These are phyloP conservation scores for Arthroderma uncinatum DNA, from an alignment of 2,329 filamentous ascomycete species.

Conservation along the genomic window DNA sequence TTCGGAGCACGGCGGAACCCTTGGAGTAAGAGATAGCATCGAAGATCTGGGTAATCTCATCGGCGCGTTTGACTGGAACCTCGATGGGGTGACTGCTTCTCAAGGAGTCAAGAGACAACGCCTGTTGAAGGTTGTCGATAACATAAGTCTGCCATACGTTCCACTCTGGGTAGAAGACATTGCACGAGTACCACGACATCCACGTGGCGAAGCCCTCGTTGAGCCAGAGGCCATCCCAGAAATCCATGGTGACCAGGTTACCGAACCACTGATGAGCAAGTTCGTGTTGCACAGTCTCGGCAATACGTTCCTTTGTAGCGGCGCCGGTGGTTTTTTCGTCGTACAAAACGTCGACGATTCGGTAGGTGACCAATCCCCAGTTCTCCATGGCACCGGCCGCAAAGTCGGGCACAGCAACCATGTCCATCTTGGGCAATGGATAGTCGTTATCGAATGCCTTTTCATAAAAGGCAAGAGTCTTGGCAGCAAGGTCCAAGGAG, in stretches of 20 bases:
- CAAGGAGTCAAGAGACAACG: constrained; percentile 76
- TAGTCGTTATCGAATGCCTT: constrained; percentile 83
- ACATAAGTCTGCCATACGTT: constrained; percentile 96
- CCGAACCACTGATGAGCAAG: constrained; percentile 97
- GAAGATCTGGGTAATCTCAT: constrained; percentile 97
- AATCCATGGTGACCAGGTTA: constrained; percentile 95
- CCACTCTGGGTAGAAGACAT: constrained; percentile 94
- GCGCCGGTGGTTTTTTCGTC: constrained; percentile 88
- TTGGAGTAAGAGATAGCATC: constrained; percentile 97
- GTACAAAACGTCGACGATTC: constrained; percentile 78
- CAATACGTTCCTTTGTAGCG: constrained; percentile 80
- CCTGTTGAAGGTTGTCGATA: constrained; percentile 80
- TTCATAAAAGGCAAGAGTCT: constrained; percentile 87
- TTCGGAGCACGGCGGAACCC: constrained; percentile 86
- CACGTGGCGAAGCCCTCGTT: constrained; percentile 88
- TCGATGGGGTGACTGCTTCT: constrained; percentile 94
- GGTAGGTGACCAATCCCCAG: constrained; percentile 92
- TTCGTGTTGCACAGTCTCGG: constrained; percentile 93
- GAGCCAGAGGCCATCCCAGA: constrained; percentile 95
- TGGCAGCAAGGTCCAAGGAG: constrained; percentile 78
- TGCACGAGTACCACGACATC: constrained; percentile 92
- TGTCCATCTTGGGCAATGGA: constrained; percentile 87
- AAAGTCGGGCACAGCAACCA: constrained; percentile 93
- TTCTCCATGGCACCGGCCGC: constrained; percentile 97
- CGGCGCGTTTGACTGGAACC: constrained; percentile 86